These are phyloP conservation scores for Phytophthora ramorum DNA, from an alignment of 352 stramenopile species.

Conservation along the genomic window DNA sequence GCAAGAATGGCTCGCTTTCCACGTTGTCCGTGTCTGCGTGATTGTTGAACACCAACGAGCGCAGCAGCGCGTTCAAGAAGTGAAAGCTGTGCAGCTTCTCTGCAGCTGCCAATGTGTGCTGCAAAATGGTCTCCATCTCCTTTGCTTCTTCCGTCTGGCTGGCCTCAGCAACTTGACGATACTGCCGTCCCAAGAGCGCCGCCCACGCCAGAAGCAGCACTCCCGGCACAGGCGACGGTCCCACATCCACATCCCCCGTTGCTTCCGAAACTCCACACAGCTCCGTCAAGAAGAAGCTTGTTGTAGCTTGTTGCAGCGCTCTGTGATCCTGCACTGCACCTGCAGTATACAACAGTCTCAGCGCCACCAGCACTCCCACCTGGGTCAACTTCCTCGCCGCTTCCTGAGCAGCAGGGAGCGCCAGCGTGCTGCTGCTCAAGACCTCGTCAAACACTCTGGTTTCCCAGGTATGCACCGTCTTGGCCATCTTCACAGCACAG, in stretches of 20 bases:
- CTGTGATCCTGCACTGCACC: constrained; percentile 21
- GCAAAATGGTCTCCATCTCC: constrained; percentile 48
- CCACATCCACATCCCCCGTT: constrained; percentile 12
- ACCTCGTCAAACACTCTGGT: constrained; percentile 36
- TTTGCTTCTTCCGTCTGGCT: constrained; percentile 19
- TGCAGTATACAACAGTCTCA: constrained; percentile 43
- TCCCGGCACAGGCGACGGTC: constrained; percentile 39
- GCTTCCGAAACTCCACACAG: constrained; percentile 8
- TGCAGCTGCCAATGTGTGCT: constrained; percentile 47
- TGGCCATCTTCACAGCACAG: constrained; percentile 42
- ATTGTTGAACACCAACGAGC: constrained; percentile 45
- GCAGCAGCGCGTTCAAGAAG: constrained; percentile 57
- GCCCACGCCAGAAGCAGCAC: constrained; percentile 66
- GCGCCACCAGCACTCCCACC: constrained; percentile 42
- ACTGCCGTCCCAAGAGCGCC: constrained; percentile 56
- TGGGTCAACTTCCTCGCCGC: constrained; percentile 31
- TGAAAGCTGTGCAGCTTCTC: constrained; percentile 63
- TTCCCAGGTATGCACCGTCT: constrained; percentile 48
- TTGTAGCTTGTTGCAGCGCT: constrained; percentile 28
- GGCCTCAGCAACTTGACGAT: constrained; percentile 22
- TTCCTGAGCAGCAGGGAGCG: constrained; percentile 26
- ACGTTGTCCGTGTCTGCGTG: constrained; percentile 21
- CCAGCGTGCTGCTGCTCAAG: constrained; percentile 36
- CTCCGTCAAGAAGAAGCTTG: constrained; percentile 44
- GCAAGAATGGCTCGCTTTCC: constrained; percentile 33